Evolutionary conservation across 345 rosid species (phyloP).

Genomic region (Gossypium stocksii): DNA sequence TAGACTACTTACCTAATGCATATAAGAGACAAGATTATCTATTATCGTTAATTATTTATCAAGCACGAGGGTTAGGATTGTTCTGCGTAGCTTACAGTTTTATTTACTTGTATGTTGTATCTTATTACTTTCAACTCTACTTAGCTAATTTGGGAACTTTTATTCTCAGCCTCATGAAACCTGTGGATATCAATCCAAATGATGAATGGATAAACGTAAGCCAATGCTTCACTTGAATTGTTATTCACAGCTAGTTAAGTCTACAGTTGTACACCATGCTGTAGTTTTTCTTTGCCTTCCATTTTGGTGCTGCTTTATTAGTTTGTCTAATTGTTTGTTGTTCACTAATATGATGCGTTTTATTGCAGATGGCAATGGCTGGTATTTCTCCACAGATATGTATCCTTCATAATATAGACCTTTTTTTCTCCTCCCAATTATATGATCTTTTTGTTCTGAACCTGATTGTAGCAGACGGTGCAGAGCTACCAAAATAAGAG

Average conservation of each 20-base stretch:
- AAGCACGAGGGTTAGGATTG: slow-evolving; percentile 11
- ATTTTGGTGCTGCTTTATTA: slow-evolving; percentile 4
- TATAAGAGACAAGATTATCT: background rate
- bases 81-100: slow-evolving; percentile 4
- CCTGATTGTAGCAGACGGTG: background rate
- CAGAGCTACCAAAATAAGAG: slow-evolving; percentile 3
- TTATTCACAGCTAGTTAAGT: background rate
- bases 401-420: slow-evolving; percentile 44
- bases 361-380: slow-evolving; percentile 84
- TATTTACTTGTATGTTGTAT: background rate
- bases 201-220: slow-evolving; percentile 99
- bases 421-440: background rate
- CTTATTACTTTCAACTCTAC: slow-evolving; percentile 13
- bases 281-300: slow-evolving; percentile 14
- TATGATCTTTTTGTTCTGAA: background rate
- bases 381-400: slow-evolving; percentile 90
- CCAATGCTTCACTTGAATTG: slow-evolving; percentile 6
- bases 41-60: background rate
- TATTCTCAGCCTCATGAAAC: slow-evolving; percentile 68
- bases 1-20: background rate
- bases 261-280: background rate
- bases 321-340: background rate
- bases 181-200: slow-evolving; percentile 86
- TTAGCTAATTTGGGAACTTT: slow-evolving; percentile 23
- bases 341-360: slow-evolving; percentile 9